These are phyloP conservation scores for Fomitopsis pulvina DNA, from an alignment of 768 basidiomycete genomes.

Conservation along the genomic window DNA sequence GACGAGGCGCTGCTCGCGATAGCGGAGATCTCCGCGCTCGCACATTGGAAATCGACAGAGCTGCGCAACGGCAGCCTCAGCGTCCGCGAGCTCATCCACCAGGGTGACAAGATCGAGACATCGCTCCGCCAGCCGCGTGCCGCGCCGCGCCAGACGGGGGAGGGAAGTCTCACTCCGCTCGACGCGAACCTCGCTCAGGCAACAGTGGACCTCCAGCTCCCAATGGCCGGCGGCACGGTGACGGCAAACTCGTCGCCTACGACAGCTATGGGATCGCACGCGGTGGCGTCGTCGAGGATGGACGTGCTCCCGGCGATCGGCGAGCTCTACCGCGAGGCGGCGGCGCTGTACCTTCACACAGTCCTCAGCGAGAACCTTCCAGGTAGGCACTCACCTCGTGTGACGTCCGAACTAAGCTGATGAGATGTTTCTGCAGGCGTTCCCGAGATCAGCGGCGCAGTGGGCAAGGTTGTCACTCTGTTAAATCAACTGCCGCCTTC, in stretches of 20 bases:
- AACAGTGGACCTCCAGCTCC: conserved; percentile 9
- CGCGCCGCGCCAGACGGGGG: conserved; percentile 7
- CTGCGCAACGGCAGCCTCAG: conserved; percentile 60
- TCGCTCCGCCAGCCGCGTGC: conserved; percentile 45
- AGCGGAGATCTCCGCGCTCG: conserved; percentile 65
- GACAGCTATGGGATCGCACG: background rate
- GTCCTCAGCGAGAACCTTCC: conserved; percentile 64
- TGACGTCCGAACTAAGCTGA: background rate
- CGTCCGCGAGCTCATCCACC: conserved; percentile 64
- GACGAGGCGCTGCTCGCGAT: conserved; percentile 73
- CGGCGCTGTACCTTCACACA: conserved; percentile 62
- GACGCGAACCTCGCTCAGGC: conserved; percentile 6
- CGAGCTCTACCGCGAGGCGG: conserved; percentile 59
- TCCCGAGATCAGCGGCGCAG: conserved; percentile 57
- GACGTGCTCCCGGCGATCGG: conserved; percentile 44
- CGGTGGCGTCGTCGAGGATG: conserved; percentile 17
- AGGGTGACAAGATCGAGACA: conserved; percentile 68
- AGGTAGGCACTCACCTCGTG: conserved; percentile 36
- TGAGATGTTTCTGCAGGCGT: conserved; percentile 40
- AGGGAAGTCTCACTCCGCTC: conserved; percentile 8
- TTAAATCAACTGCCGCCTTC: conserved; percentile 50
- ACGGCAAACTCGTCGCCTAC: conserved; percentile 7
- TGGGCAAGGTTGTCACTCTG: conserved; percentile 46
- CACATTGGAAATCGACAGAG: conserved; percentile 69
- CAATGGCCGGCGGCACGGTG: conserved; percentile 9